phyloP scores from a whole-genome alignment of 208 protist genomes.

The Lotmaria passim region DNA sequence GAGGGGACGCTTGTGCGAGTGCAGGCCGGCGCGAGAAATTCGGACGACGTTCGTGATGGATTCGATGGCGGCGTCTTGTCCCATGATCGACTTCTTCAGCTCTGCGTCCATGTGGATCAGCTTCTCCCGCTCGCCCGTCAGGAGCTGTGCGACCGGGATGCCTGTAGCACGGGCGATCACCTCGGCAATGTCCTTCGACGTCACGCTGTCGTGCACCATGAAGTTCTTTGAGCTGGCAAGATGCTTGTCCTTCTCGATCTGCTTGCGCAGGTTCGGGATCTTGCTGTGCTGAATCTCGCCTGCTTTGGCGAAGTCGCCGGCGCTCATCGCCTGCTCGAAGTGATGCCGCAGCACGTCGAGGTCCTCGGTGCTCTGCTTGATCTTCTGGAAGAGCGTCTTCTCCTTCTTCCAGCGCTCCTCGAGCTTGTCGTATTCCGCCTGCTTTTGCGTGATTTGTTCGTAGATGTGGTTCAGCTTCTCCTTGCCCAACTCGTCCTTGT shows the following conservation, averaged over 20 bases:
- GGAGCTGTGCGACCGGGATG: slow-evolving; percentile 96
- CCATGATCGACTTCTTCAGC: slow-evolving; percentile 93
- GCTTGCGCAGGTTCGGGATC: slow-evolving; percentile 85
- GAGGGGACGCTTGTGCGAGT: slow-evolving; percentile 87
- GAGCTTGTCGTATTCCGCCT: slow-evolving; percentile 88
- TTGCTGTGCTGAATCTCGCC: slow-evolving; percentile 81
- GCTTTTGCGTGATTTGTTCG: slow-evolving; percentile 64
- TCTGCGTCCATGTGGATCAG: slow-evolving; percentile 86
- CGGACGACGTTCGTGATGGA: slow-evolving; percentile 96
- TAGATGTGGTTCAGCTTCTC: slow-evolving; percentile 81
- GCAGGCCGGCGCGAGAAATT: slow-evolving; percentile 94
- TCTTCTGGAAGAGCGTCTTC: slow-evolving; percentile 85
- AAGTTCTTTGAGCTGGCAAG: slow-evolving; percentile 93
- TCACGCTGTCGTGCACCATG: slow-evolving; percentile 95
- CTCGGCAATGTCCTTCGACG: slow-evolving; percentile 93
- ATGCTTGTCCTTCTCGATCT: slow-evolving; percentile 85
- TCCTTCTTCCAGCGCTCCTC: slow-evolving; percentile 88
- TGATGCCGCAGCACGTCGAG: slow-evolving; percentile 83
- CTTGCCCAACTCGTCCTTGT: slow-evolving; percentile 92
- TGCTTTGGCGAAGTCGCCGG: slow-evolving; percentile 77
- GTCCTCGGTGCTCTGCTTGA: slow-evolving; percentile 93
- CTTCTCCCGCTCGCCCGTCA: slow-evolving; percentile 90
- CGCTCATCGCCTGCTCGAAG: slow-evolving; percentile 82
- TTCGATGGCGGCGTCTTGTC: slow-evolving; percentile 96
- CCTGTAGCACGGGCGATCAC: slow-evolving; percentile 97